Conservation (phyloP, 2,329 filamentous ascomycete species). For the Penicillium thymicola region DNA sequence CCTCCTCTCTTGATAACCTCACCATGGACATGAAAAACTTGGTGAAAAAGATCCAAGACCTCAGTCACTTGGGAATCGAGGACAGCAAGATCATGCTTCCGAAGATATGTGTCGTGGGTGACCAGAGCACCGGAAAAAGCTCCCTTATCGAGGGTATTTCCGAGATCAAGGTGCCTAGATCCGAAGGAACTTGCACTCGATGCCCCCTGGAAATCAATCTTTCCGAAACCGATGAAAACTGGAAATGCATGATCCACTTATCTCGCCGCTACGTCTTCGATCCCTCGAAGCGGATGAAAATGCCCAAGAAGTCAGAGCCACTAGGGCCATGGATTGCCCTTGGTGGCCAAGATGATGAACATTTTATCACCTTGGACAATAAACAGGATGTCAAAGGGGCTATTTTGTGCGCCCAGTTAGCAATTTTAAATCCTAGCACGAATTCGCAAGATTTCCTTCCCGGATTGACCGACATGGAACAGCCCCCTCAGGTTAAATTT, state of each 20-base stretch:
- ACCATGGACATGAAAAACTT: slow-evolving; percentile 36
- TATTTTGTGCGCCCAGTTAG: slow-evolving; percentile 71
- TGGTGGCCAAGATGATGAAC: slow-evolving; percentile 45
- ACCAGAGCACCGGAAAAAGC: slow-evolving; percentile 81
- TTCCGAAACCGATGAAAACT: slow-evolving; percentile 52
- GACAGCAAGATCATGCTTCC: slow-evolving; percentile 66
- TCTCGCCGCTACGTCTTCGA: slow-evolving; percentile 57
- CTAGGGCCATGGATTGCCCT: slow-evolving; percentile 64
- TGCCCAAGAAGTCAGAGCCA: slow-evolving; percentile 51
- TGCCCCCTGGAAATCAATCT: slow-evolving; percentile 79
- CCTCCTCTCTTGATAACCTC: slow-evolving; percentile 16
- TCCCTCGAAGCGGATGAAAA: slow-evolving; percentile 33
- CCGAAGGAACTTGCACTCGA: slow-evolving; percentile 70
- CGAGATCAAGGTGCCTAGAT: slow-evolving; percentile 69
- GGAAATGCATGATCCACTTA: slow-evolving; percentile 67
- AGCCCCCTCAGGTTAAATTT: slow-evolving; percentile 58
- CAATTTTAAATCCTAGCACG: slow-evolving; percentile 65
- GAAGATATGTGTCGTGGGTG: slow-evolving; percentile 77
- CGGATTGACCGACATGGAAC: slow-evolving; percentile 33
- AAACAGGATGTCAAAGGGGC: slow-evolving; percentile 63
- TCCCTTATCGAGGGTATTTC: slow-evolving; percentile 60
- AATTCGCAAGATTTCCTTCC: slow-evolving; percentile 56
- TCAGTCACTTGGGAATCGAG: slow-evolving; percentile 70
- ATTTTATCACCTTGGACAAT: slow-evolving; percentile 63
- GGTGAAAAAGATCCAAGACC: slow-evolving; percentile 49